Evolutionary conservation across 352 stramenopile genomes (phyloP).

Genomic region (Globisporangium nagaii): DNA sequence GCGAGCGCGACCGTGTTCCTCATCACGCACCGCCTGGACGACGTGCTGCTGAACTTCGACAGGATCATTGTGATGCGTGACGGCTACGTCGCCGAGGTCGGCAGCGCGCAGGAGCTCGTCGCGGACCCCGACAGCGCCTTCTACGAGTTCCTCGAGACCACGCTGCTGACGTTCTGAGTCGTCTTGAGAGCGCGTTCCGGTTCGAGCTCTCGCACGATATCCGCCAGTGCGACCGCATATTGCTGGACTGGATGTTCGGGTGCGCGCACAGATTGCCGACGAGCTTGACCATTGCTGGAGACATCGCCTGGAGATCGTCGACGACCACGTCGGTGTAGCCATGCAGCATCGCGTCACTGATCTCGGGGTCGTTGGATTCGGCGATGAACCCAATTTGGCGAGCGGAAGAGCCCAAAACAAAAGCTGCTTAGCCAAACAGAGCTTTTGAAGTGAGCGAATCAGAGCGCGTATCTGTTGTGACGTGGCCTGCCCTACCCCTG

Average conservation of each 20-base stretch:
- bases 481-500: no score
- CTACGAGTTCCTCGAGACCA: slow-evolving; percentile 49
- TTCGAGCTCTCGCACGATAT: no score
- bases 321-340: slow-evolving; percentile 63
- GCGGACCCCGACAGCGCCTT: slow-evolving; percentile 28
- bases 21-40: slow-evolving; percentile 88
- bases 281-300: slow-evolving; percentile 54
- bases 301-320: slow-evolving; percentile 65
- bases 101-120: slow-evolving; percentile 28
- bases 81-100: slow-evolving; percentile 18
- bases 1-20: slow-evolving; percentile 56
- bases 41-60: slow-evolving; percentile 11
- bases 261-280: slow-evolving; percentile 34
- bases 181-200: no score
- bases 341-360: slow-evolving; percentile 26
- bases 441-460: no score
- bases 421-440: no score
- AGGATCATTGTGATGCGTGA: slow-evolving; percentile 15
- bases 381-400: no score
- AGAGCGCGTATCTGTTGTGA: no score
- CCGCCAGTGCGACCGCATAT: no score
- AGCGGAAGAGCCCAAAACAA: no score
- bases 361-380: no score
- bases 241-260: slow-evolving; percentile 38
- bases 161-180: slow-evolving; percentile 21